phyloP scores from a whole-genome alignment of 768 basidiomycete species.

The Tulasnella sp. region DNA sequence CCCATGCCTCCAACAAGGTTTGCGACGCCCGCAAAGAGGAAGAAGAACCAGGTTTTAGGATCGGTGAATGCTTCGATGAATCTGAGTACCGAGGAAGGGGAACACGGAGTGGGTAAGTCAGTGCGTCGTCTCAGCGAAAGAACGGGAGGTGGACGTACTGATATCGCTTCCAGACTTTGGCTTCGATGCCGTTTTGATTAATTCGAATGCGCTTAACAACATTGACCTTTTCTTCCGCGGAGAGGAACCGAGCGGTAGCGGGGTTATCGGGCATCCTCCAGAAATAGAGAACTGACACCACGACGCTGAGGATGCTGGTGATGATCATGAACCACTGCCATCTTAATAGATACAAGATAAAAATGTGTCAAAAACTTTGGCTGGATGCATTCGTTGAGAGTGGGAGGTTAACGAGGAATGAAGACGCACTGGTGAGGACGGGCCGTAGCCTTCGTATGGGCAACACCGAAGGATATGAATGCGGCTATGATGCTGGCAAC shows the following conservation, averaged over 20 bases:
- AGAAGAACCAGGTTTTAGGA: constrained; percentile 22
- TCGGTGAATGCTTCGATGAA: constrained; percentile 24
- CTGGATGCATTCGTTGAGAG: too few species aligned
- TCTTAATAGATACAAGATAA: background rate
- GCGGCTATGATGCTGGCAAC: constrained; percentile 19
- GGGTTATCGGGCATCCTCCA: constrained; percentile 66
- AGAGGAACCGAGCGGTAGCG: constrained; percentile 67
- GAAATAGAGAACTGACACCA: constrained; percentile 24
- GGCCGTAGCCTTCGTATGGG: constrained; percentile 7
- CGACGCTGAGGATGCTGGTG: constrained; percentile 20
- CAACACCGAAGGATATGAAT: constrained; percentile 21
- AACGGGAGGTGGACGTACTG: constrained; percentile 41
- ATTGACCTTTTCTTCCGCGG: constrained; percentile 48
- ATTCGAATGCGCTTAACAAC: constrained; percentile 60
- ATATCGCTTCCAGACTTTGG: constrained; percentile 67
- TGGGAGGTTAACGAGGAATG: too few species aligned
- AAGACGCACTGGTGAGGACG: constrained; percentile 12
- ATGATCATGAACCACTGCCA: constrained; percentile 29
- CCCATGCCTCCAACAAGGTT: constrained; percentile 25
- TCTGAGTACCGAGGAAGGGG: background rate
- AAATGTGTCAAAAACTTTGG: background rate
- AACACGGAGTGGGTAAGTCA: background rate
- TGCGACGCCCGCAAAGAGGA: constrained; percentile 9
- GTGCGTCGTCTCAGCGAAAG: background rate
- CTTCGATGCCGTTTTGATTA: constrained; percentile 77